Base-by-base conservation (phyloP, 179 eudicot genomes). In the Pouteria campechiana region DNA sequence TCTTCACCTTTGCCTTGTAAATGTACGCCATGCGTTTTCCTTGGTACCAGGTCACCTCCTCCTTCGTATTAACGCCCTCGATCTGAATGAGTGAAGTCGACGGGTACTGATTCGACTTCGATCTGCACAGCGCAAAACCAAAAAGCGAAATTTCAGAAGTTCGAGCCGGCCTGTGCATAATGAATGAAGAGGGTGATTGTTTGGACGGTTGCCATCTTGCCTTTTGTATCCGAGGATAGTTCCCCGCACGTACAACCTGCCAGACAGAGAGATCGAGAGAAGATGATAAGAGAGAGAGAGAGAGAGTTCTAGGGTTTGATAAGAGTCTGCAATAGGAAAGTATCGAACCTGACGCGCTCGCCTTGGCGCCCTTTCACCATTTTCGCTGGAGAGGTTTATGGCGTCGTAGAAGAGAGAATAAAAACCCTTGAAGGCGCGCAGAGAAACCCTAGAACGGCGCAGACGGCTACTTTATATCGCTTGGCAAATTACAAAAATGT, bases 31-130 rank as follows among this genome's bases (percentile, higher is more conserved):
- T 42, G 16, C 64, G 68, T 75, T 85, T 85, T 27, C 95, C 95
- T n/a, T 48, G 50, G 66, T 85, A 85, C 95, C 95, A 85, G 2
- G 72, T 29, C 2, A 85, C 95, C 42, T 82, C 95, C 40, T 85
- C 95, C 44, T 78, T 74, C 3, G 95, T 82, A 65, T 82, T 82
- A 44, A 85, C 88, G 31, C 95, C 95, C 52, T 85, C 88, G 13
- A 81, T 82, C 49, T 81, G 95, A 23, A 85, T 34, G 56, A 85
- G 40, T 2, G 88, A 88, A 0, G 93, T 78, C 65, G 39, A 74
- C 22, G 86, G 80, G 55, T 81, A 65, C 69, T 73, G 79, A 48
- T 73, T 73, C 16, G 79, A 73, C 51, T 73, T 73, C 24, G 79
- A 73, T 64, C 76, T 71, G 17, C n/a, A 17, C 41, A 29, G 18